These are phyloP conservation scores for Penicillium olsonii DNA, from an alignment of 2,329 filamentous ascomycete genomes.

Conservation along the genomic window DNA sequence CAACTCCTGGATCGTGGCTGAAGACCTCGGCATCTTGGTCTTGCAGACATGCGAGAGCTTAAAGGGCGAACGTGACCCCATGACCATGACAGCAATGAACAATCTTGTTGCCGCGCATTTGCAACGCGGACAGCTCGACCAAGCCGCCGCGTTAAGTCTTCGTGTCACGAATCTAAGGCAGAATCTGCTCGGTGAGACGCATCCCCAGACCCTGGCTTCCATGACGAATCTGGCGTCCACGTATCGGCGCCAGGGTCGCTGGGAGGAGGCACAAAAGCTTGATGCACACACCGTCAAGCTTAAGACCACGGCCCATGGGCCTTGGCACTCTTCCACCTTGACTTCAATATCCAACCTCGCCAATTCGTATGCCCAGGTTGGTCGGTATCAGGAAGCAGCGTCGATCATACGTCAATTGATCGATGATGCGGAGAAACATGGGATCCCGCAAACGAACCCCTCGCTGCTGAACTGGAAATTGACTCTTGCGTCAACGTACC, in stretches of 20 bases:
- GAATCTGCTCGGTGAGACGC: slow-evolving; percentile 7
- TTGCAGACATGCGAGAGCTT: not conserved
- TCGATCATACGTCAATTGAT: slow-evolving; percentile 7
- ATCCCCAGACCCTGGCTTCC: slow-evolving; percentile 15
- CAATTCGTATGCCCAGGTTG: slow-evolving; percentile 14
- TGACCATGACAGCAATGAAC: slow-evolving; percentile 17
- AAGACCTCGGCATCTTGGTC: slow-evolving; percentile 6
- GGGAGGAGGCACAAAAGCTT: slow-evolving; percentile 9
- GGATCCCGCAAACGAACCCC: not conserved
- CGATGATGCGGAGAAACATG: slow-evolving; percentile 1
- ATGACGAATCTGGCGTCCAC: slow-evolving; percentile 19
- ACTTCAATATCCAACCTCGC: slow-evolving; percentile 14
- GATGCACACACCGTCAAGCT: slow-evolving; percentile 8
- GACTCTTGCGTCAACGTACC: slow-evolving; percentile 12
- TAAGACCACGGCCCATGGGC: slow-evolving; percentile 10
- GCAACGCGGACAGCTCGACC: slow-evolving; percentile 11
- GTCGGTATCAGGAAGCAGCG: slow-evolving; percentile 14
- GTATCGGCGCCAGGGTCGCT: slow-evolving; percentile 13
- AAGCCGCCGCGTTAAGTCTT: slow-evolving; percentile 3
- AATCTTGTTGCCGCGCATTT: slow-evolving; percentile 15
- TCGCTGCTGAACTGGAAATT: slow-evolving; percentile 16
- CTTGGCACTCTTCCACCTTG: slow-evolving; percentile 6
- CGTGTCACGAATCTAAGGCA: slow-evolving; percentile 8
- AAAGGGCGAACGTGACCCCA: slow-evolving; percentile 10
- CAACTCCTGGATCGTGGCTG: slow-evolving; percentile 12